Base-by-base conservation (phyloP, 2,329 filamentous ascomycete genomes). In the Didymella sp. region DNA sequence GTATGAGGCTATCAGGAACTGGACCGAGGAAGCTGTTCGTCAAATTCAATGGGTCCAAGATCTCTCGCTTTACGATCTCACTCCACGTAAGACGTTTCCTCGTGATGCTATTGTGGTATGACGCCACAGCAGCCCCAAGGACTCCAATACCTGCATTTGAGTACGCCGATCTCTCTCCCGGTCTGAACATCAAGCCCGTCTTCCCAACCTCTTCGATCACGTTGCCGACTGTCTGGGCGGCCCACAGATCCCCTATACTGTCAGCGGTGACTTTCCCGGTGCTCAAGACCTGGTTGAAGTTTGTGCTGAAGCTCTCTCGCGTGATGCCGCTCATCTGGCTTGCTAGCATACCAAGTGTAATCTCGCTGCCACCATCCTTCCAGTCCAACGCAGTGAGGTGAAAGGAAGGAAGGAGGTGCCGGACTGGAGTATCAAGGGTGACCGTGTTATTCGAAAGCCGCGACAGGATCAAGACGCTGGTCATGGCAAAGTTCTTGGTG, bases 301-400 rank as follows among this genome's bases (percentile, higher is more conserved):
- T 56, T 1, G 71, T 73, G 12, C 62, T 66, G 40, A 69, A 74
- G n/a, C 68, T 68, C 27, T 74, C 71, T 12, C 71, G 40, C 8
- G 70, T 59, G 8, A 73, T 43, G 1, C 71, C 71, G 5, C 67
- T 64, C 8, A 58, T 74, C 17, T 74, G 70, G n/a, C 65, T 72
- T 4, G 69, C 70, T n/a, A 73, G 59, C 70, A 74, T 72, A 3
- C 61, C 54, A 25, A 74, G 41, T 0, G 70, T 72, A 27, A 74
- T 73, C 9, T 72, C 70, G 24, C 66, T 70, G 7, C 72, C 72
- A 2, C 72, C 72, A 51, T 70, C 61, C 17, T 62, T 41, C 72
- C 72, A 74, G 52, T 74, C 71, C 22, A 38, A 47, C 12, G 64
- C 33, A 3, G 60, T 63, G 0, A 74, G 56, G 4, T 57, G 44